These are phyloP conservation scores for Globisporangium takayamanum DNA, from an alignment of 352 stramenopile genomes.

Conservation along the genomic window DNA sequence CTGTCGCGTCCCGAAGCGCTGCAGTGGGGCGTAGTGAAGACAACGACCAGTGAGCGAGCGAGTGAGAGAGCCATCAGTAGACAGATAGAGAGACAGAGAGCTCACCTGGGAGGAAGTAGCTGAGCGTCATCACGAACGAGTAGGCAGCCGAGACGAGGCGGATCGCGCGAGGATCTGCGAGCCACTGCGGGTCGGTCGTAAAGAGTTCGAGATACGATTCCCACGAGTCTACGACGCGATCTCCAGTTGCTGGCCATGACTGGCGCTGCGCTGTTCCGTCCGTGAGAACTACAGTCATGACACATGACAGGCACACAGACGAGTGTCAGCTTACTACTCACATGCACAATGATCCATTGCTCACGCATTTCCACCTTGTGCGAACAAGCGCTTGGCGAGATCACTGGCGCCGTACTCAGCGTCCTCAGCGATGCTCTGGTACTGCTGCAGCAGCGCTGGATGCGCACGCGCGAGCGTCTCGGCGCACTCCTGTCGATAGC, in stretches of 20 bases:
- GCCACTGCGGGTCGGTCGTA: slow-evolving; percentile 20
- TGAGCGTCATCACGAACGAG: slow-evolving; percentile 66
- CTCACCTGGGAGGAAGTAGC: slow-evolving; percentile 28
- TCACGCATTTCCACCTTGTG: slow-evolving; percentile 23
- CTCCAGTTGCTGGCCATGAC: too few relatives aligned
- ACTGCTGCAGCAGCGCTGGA: slow-evolving; percentile 27
- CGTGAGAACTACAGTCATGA: slow-evolving; percentile 3
- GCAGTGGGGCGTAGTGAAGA: neutral
- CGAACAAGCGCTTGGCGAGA: slow-evolving; percentile 35
- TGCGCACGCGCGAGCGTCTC: slow-evolving; percentile 18
- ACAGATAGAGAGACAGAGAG: neutral
- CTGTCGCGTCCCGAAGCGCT: neutral
- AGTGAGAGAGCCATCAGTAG: neutral
- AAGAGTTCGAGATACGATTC: slow-evolving; percentile 39
- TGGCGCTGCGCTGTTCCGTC: neutral
- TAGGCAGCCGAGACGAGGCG: slow-evolving; percentile 60
- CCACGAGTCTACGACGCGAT: slow-evolving; percentile 24
- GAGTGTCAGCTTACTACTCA: too few relatives aligned
- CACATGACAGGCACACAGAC: neutral
- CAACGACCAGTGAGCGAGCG: neutral
- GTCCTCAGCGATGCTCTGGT: slow-evolving; percentile 37
- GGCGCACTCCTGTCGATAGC: slow-evolving; percentile 21
- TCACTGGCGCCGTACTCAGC: slow-evolving; percentile 25
- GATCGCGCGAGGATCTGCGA: slow-evolving; percentile 26
- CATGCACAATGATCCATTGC: too few relatives aligned